These are phyloP conservation scores for Macrophomina pseudophaseolina DNA, from an alignment of 2,329 filamentous ascomycete species.

Conservation along the genomic window DNA sequence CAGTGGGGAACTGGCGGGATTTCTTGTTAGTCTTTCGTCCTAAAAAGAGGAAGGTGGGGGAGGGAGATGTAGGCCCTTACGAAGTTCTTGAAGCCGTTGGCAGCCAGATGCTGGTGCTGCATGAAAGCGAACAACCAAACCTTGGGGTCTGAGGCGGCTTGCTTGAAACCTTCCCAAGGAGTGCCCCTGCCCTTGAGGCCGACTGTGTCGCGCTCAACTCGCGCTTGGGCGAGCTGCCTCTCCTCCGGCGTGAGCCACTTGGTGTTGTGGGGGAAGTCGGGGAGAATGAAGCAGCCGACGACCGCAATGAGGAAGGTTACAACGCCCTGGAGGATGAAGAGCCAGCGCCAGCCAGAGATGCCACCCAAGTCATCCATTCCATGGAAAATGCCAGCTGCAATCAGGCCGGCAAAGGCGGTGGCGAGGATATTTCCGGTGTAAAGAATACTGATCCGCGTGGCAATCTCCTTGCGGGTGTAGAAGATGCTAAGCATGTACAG, in stretches of 20 bases:
- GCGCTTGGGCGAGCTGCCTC: conserved; percentile 33
- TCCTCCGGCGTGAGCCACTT: conserved; percentile 19
- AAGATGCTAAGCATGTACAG: conserved; percentile 57
- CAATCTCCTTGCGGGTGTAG: conserved; percentile 60
- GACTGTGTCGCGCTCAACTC: conserved; percentile 53
- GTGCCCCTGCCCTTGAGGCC: conserved; percentile 45
- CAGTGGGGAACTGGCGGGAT: conserved; percentile 38
- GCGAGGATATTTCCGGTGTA: conserved; percentile 58
- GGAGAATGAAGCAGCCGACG: conserved; percentile 42
- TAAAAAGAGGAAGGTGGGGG: not conserved
- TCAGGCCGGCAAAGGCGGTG: conserved; percentile 59
- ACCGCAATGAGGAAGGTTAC: conserved; percentile 43
- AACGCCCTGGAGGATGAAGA: conserved; percentile 38
- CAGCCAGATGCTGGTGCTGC: conserved; percentile 30
- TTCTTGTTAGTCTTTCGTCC: not conserved
- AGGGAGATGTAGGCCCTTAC: not conserved
- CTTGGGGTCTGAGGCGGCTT: conserved; percentile 5
- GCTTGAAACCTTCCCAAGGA: conserved; percentile 4
- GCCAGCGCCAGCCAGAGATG: conserved; percentile 44
- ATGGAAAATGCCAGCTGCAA: conserved; percentile 57
- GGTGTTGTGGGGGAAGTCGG: conserved; percentile 35
- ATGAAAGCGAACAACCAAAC: conserved; percentile 34
- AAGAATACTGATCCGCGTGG: conserved; percentile 57
- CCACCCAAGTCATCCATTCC: conserved; percentile 42
- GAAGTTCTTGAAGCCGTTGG: conserved; percentile 20